These are phyloP conservation scores for Amniculicola lignicola DNA, from an alignment of 495 filamentous ascomycete genomes.

Conservation along the genomic window DNA sequence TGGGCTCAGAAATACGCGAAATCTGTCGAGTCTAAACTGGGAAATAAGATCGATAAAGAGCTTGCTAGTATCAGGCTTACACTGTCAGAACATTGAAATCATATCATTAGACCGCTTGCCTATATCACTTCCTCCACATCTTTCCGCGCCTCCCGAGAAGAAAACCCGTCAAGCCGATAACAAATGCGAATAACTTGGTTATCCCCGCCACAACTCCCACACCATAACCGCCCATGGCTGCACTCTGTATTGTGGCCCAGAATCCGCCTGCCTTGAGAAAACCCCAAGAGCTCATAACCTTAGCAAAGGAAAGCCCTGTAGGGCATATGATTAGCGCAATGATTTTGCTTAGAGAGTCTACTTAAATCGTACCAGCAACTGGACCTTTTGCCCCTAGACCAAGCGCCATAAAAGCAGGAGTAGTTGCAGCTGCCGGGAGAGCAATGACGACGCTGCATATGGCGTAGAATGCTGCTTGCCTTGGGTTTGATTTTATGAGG, in stretches of 20 bases:
- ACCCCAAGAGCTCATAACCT: background rate
- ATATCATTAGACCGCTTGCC: too few species aligned
- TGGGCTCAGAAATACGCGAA: too few species aligned
- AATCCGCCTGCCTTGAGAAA: background rate
- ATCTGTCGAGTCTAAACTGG: too few species aligned
- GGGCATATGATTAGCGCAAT: background rate
- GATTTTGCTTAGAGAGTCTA: background rate
- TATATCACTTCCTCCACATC: too few species aligned
- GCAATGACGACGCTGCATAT: slow-evolving; percentile 13
- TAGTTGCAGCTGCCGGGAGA: slow-evolving; percentile 2
- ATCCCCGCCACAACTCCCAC: slow-evolving; percentile 1
- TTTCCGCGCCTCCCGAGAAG: background rate
- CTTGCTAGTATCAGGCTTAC: too few species aligned
- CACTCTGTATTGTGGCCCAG: slow-evolving; percentile 18
- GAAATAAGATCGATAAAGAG: too few species aligned
- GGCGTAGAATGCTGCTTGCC: slow-evolving; percentile 12
- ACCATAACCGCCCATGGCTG: slow-evolving; percentile 24
- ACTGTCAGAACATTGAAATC: too few species aligned
- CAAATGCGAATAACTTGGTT: background rate
- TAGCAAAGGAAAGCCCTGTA: background rate
- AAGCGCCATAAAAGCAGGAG: slow-evolving; percentile 2
- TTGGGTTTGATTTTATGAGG: slow-evolving; percentile 12
- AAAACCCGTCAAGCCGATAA: background rate
- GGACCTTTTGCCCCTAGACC: slow-evolving; percentile 13
- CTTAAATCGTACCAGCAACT: slow-evolving; percentile 3